A percentile compares a stretch with the other conserved stretches of the same genome.
Evolutionary conservation across 352 stramenopile species (phyloP).

Genomic region (Globisporangium recalcitrans): DNA sequence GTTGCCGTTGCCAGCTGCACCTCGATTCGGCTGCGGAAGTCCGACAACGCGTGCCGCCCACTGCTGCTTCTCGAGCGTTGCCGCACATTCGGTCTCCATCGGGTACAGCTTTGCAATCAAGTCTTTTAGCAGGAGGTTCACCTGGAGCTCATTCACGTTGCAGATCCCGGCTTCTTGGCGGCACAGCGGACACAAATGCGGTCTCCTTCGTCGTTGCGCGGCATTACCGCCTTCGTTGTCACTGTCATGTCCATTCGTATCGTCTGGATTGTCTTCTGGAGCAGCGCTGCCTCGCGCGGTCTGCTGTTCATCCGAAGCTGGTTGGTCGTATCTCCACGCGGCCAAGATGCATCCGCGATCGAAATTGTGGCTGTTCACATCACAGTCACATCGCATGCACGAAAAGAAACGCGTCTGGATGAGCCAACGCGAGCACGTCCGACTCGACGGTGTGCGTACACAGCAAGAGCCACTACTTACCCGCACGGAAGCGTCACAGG

Average conservation of each 20-base stretch:
- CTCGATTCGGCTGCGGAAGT: not conserved
- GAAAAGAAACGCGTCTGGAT: not conserved
- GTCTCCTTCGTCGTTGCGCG: not conserved
- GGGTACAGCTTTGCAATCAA: conserved; percentile 58
- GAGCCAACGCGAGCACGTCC: not conserved
- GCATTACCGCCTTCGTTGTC: not conserved
- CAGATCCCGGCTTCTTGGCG: conserved; percentile 33
- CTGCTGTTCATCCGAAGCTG: not conserved
- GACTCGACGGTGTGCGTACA: not conserved
- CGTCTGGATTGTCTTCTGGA: conserved; percentile 4
- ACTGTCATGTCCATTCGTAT: not conserved
- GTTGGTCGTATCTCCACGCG: conserved; percentile 44
- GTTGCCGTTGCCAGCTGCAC: not conserved
- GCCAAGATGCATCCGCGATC: conserved; percentile 71
- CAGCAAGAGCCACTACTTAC: conserved; percentile 21
- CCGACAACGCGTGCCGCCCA: conserved; percentile 5
- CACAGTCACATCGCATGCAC: not conserved
- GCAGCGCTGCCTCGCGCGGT: not conserved
- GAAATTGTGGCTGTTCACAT: conserved; percentile 68
- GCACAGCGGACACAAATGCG: conserved; percentile 62
- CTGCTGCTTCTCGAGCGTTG: conserved; percentile 42
- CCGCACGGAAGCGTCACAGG: conserved; percentile 70
- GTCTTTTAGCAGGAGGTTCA: conserved; percentile 63
- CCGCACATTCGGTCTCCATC: conserved; percentile 30
- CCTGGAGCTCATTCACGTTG: conserved; percentile 32